Evolutionary conservation across 2,329 filamentous ascomycete genomes (phyloP).

Genomic region (Trichophyton rubrum): DNA sequence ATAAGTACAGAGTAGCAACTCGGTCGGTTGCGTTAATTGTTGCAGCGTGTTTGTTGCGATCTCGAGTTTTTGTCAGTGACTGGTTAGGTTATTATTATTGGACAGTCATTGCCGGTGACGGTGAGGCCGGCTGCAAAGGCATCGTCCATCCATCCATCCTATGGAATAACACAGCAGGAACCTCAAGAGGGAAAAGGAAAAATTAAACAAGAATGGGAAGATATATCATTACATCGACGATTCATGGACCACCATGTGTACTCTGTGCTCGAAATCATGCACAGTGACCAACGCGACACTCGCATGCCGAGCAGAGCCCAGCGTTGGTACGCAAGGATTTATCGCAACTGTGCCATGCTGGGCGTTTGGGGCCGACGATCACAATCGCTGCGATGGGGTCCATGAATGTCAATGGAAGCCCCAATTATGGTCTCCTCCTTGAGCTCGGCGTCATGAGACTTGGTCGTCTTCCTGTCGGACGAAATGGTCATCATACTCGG

Average conservation of each 20-base stretch:
- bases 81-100: too few relatives aligned
- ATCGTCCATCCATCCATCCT: too few relatives aligned
- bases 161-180: too few relatives aligned
- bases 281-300: neutral
- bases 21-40: too few relatives aligned
- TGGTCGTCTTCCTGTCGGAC: neutral
- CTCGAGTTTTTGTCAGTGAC: too few relatives aligned
- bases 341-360: neutral
- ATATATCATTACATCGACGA: neutral
- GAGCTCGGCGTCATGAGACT: conserved; percentile 7
- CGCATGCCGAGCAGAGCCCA: neutral
- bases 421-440: conserved; percentile 6
- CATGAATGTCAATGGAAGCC: neutral
- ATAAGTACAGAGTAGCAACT: too few relatives aligned
- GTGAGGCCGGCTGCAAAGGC: too few relatives aligned
- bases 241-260: neutral
- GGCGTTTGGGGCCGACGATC: neutral
- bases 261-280: neutral
- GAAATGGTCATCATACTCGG: neutral
- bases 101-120: too few relatives aligned
- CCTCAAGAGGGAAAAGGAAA: too few relatives aligned
- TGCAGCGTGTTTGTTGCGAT: too few relatives aligned
- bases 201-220: too few relatives aligned
- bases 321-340: neutral
- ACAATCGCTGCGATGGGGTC: neutral